Evolutionary conservation across 257 asterid genomes (phyloP), one percentile per base, ranked within the genome.

Genomic region (Anisodus tanguticus): DNA sequence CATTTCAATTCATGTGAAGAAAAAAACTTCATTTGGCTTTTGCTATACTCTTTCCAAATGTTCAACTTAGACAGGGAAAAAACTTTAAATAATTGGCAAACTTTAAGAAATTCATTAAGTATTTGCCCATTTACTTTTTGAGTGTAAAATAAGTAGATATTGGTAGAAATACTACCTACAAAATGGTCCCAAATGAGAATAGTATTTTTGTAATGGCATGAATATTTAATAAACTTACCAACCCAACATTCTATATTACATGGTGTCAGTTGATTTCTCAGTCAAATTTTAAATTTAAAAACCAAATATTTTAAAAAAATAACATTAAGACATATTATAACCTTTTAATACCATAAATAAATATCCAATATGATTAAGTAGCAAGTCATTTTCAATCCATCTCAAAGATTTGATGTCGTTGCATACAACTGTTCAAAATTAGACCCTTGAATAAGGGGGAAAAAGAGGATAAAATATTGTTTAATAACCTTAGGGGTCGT

Each of bases 171-270:
- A 49, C 59, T 10, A 22, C 62, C 59, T 51, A 76, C 6, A 49
- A 49, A 70, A 76, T 76, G 81, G 81, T 76, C 63, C 62, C 22
- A 51, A 47, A 76, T 62, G 45, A 76, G 62, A 74, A 62, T 76
- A 49, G 81, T 19, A 31, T 4, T 19, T n/a, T 74, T 51, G 45
- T 22, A 51, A 35, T 51, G 81, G 59, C n/a, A 76, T 76, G 62
- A 51, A 22, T 11, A 37, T 22, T 67, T 37, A 67, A 67, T 47
- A 49, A 74, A 49, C 17, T 68, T 47, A 74, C 80, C 60, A 49
- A 74, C 49, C 80, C 80, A 74, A 74, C 43, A 49, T 47, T 10
- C 80, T 47, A 6, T 41, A 37, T 76, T 9, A 72, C 41, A 72
- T 10, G 80, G 80, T 49, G 80, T 49, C 80, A 72, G 41, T 47